phyloP scores from a whole-genome alignment of 208 protist genomes.

The Trypanosoma cruzi region DNA sequence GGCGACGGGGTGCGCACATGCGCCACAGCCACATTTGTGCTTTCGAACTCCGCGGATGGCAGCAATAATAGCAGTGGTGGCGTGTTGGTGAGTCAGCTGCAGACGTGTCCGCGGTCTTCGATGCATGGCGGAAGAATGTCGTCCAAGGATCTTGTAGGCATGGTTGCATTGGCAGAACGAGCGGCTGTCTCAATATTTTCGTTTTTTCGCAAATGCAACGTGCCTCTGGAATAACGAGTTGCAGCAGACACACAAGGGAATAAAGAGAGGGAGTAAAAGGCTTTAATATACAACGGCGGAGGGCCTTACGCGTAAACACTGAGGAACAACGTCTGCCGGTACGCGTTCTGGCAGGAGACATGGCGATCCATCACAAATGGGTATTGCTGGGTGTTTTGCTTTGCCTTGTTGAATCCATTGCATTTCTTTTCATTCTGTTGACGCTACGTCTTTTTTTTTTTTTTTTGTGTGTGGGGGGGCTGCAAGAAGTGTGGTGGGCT shows the following conservation, averaged over 20 bases:
- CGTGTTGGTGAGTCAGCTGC: slow-evolving; percentile 48
- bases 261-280: too few relatives aligned
- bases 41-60: slow-evolving; percentile 49
- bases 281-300: too few relatives aligned
- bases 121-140: slow-evolving; percentile 14
- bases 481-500: not conserved
- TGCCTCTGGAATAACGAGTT: slow-evolving; percentile 39
- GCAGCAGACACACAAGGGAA: too few relatives aligned
- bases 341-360: too few relatives aligned
- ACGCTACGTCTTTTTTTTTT: slow-evolving; percentile 30
- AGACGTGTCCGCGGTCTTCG: slow-evolving; percentile 12
- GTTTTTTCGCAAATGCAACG: slow-evolving; percentile 79
- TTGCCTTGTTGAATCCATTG: too few relatives aligned
- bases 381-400: too few relatives aligned
- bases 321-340: too few relatives aligned
- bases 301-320: too few relatives aligned
- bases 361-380: too few relatives aligned
- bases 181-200: slow-evolving; percentile 64
- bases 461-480: slow-evolving; percentile 8
- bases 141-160: slow-evolving; percentile 38
- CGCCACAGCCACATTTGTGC: slow-evolving; percentile 59
- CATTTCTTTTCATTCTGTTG: slow-evolving; percentile 35
- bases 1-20: slow-evolving; percentile 25
- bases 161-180: slow-evolving; percentile 61
- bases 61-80: slow-evolving; percentile 18